phyloP scores from a whole-genome alignment of 2,329 filamentous ascomycete species.

The Fusarium sp. region DNA sequence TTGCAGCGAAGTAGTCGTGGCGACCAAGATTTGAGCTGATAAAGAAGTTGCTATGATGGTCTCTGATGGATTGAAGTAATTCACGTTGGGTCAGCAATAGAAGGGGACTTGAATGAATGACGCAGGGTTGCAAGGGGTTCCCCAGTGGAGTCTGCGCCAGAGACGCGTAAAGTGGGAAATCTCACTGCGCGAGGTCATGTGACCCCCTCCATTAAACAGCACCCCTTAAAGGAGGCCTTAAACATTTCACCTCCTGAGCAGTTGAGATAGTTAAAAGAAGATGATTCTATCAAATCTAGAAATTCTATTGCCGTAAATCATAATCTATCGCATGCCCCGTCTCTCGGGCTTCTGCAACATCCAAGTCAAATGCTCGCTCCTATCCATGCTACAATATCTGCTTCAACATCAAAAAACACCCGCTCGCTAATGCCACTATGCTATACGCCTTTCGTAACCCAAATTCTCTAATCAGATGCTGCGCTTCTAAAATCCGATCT shows the following conservation, averaged over 20 bases:
- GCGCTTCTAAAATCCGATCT: slow-evolving; percentile 51
- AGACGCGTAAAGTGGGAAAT: slow-evolving; percentile 26
- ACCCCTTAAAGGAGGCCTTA: background rate
- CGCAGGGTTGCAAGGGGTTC: slow-evolving; percentile 10
- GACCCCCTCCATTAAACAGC: background rate
- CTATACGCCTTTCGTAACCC: background rate
- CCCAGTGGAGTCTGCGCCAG: background rate
- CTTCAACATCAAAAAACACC: slow-evolving; percentile 2
- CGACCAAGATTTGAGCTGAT: background rate
- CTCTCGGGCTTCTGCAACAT: background rate
- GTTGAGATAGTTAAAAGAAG: background rate
- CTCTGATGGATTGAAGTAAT: background rate
- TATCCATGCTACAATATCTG: background rate
- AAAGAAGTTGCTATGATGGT: background rate
- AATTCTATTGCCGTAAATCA: background rate
- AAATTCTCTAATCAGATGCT: slow-evolving; percentile 1
- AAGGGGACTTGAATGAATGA: slow-evolving; percentile 20
- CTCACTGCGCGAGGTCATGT: slow-evolving; percentile 25
- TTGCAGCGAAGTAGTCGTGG: slow-evolving; percentile 48
- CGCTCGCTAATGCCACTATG: background rate
- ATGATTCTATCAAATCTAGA: background rate
- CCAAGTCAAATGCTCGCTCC: slow-evolving; percentile 1
- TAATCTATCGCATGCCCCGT: background rate
- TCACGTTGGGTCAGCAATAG: background rate
- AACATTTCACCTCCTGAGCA: background rate